Percentiles rank a stretch among this genome's conserved stretches.
These are phyloP conservation scores for Casaregolazyma lundiana DNA, from an alignment of 1,139 yeast genomes.

Conservation along the genomic window DNA sequence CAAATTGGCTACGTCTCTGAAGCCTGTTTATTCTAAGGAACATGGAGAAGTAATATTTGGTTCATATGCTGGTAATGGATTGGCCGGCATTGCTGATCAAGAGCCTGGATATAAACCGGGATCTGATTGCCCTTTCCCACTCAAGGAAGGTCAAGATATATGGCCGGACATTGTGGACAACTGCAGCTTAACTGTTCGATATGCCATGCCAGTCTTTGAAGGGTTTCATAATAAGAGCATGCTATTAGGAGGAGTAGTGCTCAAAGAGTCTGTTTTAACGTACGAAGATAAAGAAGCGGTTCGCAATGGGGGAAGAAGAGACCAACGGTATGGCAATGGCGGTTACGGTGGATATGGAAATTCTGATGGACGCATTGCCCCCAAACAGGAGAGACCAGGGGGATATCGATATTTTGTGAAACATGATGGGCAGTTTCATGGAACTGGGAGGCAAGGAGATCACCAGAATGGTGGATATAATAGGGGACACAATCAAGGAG, in stretches of 20 bases:
- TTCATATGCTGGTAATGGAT: constrained; percentile 48
- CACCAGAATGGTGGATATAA: constrained; percentile 13
- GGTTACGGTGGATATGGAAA: constrained; percentile 16
- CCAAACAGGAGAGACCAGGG: constrained; percentile 15
- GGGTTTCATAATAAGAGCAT: constrained; percentile 55
- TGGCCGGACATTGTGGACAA: constrained; percentile 49
- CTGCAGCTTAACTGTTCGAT: constrained; percentile 53
- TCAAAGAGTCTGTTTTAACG: constrained; percentile 57
- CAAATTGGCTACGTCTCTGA: constrained; percentile 24
- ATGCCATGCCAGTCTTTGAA: constrained; percentile 45
- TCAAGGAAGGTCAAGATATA: constrained; percentile 47
- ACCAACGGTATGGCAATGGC: constrained; percentile 22
- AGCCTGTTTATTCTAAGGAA: constrained; percentile 26
- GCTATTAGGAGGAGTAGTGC: constrained; percentile 73
- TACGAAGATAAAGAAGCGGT: constrained; percentile 68
- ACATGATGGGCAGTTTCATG: constrained; percentile 12
- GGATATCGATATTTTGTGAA: constrained; percentile 14
- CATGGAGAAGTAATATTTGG: constrained; percentile 38
- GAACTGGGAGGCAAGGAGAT: constrained; percentile 12
- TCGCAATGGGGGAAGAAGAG: constrained; percentile 24
- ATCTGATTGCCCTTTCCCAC: constrained; percentile 54
- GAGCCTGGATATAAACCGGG: constrained; percentile 45
- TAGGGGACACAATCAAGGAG: constrained; percentile 12
- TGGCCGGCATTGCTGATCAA: constrained; percentile 60
- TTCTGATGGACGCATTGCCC: constrained; percentile 5